A percentile compares a stretch with the other conserved stretches of the same genome.
phyloP scores from a whole-genome alignment of 2,329 filamentous ascomycete genomes.

The Magnaporthiopsis incrustans region DNA sequence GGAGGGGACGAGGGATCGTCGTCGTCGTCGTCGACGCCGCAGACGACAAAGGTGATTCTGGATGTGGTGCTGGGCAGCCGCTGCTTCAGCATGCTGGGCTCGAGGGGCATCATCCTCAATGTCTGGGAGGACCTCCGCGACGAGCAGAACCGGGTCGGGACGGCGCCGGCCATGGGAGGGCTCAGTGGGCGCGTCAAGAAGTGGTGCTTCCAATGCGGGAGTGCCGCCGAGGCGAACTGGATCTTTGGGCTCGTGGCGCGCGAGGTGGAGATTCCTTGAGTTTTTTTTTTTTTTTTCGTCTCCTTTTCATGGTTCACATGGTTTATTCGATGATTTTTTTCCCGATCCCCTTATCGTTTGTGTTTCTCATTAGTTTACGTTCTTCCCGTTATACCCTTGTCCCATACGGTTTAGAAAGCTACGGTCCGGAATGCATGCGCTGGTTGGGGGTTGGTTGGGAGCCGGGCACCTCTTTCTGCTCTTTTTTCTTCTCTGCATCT shows the following conservation, averaged over 20 bases:
- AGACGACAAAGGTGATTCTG: constrained; percentile 54
- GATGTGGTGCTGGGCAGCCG: constrained; percentile 80
- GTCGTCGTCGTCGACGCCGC: background rate
- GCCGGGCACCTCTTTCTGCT: background rate
- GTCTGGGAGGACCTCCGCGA: constrained; percentile 74
- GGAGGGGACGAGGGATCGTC: constrained; percentile 19
- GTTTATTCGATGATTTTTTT: no score
- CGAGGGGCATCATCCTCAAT: constrained; percentile 79
- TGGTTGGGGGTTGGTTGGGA: background rate
- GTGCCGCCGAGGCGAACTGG: constrained; percentile 44
- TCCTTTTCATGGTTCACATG: no score
- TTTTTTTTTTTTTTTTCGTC: constrained; percentile 4
- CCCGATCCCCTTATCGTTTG: background rate
- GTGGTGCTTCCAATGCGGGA: constrained; percentile 56
- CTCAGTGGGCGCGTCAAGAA: constrained; percentile 50
- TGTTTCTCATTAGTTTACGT: constrained; percentile 8
- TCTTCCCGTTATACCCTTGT: background rate
- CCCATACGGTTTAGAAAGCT: background rate
- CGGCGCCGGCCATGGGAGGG: constrained; percentile 42
- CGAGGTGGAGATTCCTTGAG: constrained; percentile 37
- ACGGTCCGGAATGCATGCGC: constrained; percentile 1
- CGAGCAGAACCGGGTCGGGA: constrained; percentile 46
- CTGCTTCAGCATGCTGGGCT: constrained; percentile 76
- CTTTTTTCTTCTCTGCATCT: background rate
- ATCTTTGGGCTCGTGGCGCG: constrained; percentile 49